Base-by-base conservation (phyloP, 177 flowering plant genomes). In the Tripterygium wilfordii region DNA sequence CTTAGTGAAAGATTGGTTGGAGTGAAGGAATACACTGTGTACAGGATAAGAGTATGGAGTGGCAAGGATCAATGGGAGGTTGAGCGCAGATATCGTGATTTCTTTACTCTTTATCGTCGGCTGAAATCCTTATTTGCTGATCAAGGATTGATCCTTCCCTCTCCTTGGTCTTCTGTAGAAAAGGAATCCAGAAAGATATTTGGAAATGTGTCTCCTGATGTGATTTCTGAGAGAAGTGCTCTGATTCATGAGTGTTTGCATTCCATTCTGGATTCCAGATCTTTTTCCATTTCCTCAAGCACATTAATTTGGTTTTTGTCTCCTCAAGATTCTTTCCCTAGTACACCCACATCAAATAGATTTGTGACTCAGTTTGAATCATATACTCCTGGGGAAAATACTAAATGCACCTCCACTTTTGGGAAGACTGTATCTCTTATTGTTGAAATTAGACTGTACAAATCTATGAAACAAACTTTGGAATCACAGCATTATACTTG, bases 1-100 rank as follows among this genome's bases (percentile, higher is more conserved):
- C 62, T 92, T n/a, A 78, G 94, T 60, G 98, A 92, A 62, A 76
- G 96, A 49, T 70, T 92, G 36, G 95, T 88, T 56, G 98, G 98
- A 51, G 94, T 88, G 35, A 89, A 80, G 76, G 95, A 92, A 63
- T 82, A 86, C 55, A 86, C 96, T 43, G 82, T 80, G 2, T 92
- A 92, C 51, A 61, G 17, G 47, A 56, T 92, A 53, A 79, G 77
- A 63, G 94, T 84, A 35, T 76, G 86, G 88, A 76, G 80, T 60
- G 94, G 91, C 54, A 62, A 64, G 36, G 70, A 77, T 35, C 74
- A 76, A 8, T 92, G 96, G 96, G 96, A 92, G 60, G 81, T 88
- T 45, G 98, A 88, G 59, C 83, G 81, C 10, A 70, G 98, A 45
- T 92, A 92, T 53, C 91, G 96, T 53, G 98, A 92, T 56, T 92